Conservation (phyloP, 352 stramenopile genomes). For the Aphanomyces euteiches region DNA sequence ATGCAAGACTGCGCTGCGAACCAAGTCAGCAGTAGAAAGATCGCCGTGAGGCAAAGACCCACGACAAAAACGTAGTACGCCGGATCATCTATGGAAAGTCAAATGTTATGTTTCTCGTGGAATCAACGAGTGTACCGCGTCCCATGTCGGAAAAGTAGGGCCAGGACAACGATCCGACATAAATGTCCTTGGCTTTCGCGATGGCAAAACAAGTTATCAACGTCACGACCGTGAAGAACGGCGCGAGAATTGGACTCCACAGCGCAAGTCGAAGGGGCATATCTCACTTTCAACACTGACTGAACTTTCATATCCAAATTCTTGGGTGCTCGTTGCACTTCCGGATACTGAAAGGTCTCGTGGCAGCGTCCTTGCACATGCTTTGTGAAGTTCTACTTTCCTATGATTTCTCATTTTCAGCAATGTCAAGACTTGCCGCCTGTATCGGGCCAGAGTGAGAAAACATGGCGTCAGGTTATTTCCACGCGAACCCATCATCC, state of each 20-base stretch:
- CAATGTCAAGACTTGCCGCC: no score
- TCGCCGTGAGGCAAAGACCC: slow-evolving; percentile 45
- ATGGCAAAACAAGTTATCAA: slow-evolving; percentile 56
- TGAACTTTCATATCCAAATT: no score
- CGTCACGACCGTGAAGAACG: slow-evolving; percentile 43
- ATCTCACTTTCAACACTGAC: no score
- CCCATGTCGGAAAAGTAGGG: slow-evolving; percentile 64
- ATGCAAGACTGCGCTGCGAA: slow-evolving; percentile 2
- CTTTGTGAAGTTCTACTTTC: no score
- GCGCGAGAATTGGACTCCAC: slow-evolving; percentile 36
- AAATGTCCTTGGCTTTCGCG: slow-evolving; percentile 52
- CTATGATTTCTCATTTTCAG: no score
- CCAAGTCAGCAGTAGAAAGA: slow-evolving; percentile 49
- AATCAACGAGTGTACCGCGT: slow-evolving; percentile 38
- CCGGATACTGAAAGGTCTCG: no score
- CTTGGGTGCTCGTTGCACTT: no score
- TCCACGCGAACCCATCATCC: no score
- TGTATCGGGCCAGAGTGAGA: no score
- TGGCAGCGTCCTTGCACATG: no score
- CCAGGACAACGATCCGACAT: slow-evolving; percentile 50
- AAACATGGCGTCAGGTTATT: no score
- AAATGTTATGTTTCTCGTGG: not conserved
- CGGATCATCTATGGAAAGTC: slow-evolving; percentile 39
- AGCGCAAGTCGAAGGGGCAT: no score
- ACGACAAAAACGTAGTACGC: slow-evolving; percentile 59